phyloP scores from a whole-genome alignment of 2,329 filamentous ascomycete genomes.

The Venturia effusa region DNA sequence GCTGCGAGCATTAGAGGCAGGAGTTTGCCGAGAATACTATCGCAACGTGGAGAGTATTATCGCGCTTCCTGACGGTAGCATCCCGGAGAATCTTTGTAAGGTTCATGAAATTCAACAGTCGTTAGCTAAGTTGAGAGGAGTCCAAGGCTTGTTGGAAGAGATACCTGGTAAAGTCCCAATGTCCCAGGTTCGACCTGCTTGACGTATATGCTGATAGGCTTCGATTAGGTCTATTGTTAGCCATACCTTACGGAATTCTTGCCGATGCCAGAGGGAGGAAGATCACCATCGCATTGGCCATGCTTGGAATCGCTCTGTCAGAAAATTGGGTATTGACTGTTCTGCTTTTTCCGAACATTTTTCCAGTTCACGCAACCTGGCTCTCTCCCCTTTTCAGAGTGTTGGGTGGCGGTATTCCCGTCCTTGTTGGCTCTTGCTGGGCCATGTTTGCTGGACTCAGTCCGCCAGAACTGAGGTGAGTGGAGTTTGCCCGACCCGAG shows the following conservation, averaged over 20 bases:
- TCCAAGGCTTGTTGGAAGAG: too few species aligned
- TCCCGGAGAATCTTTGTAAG: background rate
- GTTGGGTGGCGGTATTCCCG: background rate
- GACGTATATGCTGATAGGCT: too few species aligned
- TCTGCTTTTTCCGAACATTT: background rate
- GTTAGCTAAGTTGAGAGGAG: too few species aligned
- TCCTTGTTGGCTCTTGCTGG: background rate
- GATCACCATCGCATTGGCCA: background rate
- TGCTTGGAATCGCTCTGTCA: background rate
- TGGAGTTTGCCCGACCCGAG: background rate
- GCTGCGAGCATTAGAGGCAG: background rate
- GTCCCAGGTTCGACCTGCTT: too few species aligned
- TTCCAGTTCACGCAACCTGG: background rate
- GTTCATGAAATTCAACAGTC: background rate
- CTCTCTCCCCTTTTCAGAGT: background rate
- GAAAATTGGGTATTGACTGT: background rate
- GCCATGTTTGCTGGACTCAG: background rate
- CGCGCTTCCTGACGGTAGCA: background rate
- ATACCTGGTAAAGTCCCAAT: too few species aligned
- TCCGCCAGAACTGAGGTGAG: background rate
- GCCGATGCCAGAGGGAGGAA: background rate
- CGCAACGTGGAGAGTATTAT: background rate
- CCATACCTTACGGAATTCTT: too few species aligned
- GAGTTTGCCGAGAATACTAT: background rate
- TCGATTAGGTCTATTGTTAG: too few species aligned